A percentile compares a stretch with the other conserved stretches of the same genome.
These are phyloP conservation scores for Candida sp. DNA, from an alignment of 1,139 yeast species.

Conservation along the genomic window DNA sequence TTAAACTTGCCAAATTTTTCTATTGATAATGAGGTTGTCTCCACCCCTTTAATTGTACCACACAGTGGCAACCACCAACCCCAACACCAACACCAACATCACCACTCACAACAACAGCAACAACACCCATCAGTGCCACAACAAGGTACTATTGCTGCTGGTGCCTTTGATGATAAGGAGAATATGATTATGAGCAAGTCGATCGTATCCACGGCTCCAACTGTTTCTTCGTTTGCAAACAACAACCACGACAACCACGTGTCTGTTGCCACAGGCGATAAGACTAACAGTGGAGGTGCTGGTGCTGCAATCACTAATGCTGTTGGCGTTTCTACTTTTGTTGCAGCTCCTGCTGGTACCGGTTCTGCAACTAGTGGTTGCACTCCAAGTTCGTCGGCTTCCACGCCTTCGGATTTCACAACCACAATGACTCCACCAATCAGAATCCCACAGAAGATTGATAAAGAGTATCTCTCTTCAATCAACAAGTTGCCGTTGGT, in stretches of 20 bases:
- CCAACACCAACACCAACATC: too few relatives aligned
- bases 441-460: slow-evolving; percentile 27
- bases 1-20: slow-evolving; percentile 33
- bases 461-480: slow-evolving; percentile 45
- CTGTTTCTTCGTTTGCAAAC: slow-evolving; percentile 7
- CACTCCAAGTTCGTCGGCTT: slow-evolving; percentile 9
- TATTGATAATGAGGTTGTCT: slow-evolving; percentile 22
- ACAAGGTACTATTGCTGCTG: background rate
- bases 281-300: background rate
- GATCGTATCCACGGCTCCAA: background rate
- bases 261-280: background rate
- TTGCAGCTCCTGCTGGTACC: slow-evolving; percentile 6
- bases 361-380: slow-evolving; percentile 10
- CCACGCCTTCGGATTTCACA: slow-evolving; percentile 11
- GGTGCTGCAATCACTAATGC: background rate
- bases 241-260: background rate
- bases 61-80: background rate
- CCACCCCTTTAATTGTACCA: slow-evolving; percentile 16
- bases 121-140: background rate
- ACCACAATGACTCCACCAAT: slow-evolving; percentile 9
- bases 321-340: slow-evolving; percentile 5
- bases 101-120: background rate
- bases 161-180: slow-evolving; percentile 7
- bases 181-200: slow-evolving; percentile 8
- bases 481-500: slow-evolving; percentile 41